Conservation (phyloP, 2,329 filamentous ascomycete genomes). For the Graphilbum ipis-grandicollis region DNA sequence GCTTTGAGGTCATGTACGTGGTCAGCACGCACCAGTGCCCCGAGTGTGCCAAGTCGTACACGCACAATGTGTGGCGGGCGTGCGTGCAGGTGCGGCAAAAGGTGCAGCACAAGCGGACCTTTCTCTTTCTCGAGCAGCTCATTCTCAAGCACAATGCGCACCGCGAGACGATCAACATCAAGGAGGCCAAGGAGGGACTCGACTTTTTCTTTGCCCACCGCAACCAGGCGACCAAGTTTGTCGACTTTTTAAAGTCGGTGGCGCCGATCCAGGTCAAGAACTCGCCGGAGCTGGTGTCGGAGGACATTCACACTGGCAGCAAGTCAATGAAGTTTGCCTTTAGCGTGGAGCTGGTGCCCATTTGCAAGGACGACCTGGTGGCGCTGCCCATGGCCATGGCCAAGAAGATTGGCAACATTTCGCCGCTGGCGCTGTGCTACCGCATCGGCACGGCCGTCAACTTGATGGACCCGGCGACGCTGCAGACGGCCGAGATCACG, state of each 20-base stretch:
- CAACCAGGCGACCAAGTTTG: conserved; percentile 69
- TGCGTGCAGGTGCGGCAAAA: conserved; percentile 93
- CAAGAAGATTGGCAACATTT: conserved; percentile 74
- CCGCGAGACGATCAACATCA: conserved; percentile 92
- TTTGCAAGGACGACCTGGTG: conserved; percentile 96
- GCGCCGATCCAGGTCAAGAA: conserved; percentile 41
- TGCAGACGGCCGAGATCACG: conserved; percentile 77
- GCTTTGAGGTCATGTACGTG: conserved; percentile 85
- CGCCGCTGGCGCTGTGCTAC: conserved; percentile 71
- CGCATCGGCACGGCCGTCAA: conserved; percentile 80
- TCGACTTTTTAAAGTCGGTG: conserved; percentile 65
- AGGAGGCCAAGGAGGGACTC: conserved; percentile 86
- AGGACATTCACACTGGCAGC: conserved; percentile 77
- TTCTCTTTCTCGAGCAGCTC: conserved; percentile 65
- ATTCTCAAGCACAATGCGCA: conserved; percentile 84
- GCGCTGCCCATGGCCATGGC: conserved; percentile 80
- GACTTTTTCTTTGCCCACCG: conserved; percentile 87
- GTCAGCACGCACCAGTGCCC: conserved; percentile 87
- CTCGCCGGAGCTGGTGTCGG: conserved; percentile 62
- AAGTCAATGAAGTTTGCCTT: conserved; percentile 93
- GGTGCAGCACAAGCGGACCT: conserved; percentile 69
- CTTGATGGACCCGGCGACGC: conserved; percentile 74
- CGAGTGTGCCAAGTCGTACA: conserved; percentile 91
- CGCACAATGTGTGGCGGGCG: conserved; percentile 63
- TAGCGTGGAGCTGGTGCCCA: conserved; percentile 75